phyloP scores from a whole-genome alignment of 106 monocot species.

The Phalaenopsis aphrodite region DNA sequence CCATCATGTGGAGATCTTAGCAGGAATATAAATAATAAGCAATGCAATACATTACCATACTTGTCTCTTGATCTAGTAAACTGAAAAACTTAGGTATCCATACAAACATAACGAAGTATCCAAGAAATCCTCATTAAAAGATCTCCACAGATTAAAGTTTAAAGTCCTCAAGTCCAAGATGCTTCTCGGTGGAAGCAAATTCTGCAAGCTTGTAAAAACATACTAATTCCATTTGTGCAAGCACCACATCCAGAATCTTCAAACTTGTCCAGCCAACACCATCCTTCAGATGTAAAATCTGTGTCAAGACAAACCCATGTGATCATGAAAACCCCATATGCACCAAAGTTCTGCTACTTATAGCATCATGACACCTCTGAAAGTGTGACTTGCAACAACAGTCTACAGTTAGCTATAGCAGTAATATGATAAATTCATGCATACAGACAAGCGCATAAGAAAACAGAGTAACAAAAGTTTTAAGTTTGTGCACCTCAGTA shows the following conservation, averaged over 20 bases:
- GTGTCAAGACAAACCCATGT: conserved; percentile 63
- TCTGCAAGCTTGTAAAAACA: neutral
- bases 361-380: conserved; percentile 3
- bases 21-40: conserved; percentile 6
- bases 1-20: neutral
- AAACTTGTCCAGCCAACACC: conserved; percentile 46
- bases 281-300: conserved; percentile 40
- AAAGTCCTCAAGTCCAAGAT: conserved; percentile 2
- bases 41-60: conserved; percentile 6
- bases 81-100: conserved; percentile 2
- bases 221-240: conserved; percentile 34
- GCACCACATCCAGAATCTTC: conserved; percentile 52
- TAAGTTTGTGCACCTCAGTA: conserved; percentile 57
- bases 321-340: conserved; percentile 27
- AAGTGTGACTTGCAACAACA: neutral
- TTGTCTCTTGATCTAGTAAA: conserved; percentile 1
- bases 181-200: conserved; percentile 2
- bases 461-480: neutral
- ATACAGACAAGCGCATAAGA: neutral
- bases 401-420: neutral
- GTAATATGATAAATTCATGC: neutral
- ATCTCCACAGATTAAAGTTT: neutral
- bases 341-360: neutral
- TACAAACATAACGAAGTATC: conserved; percentile 7
- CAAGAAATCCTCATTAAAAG: neutral